Conservation (phyloP, 139 green algal genomes). For the Limnomonas spitsbergensis region DNA sequence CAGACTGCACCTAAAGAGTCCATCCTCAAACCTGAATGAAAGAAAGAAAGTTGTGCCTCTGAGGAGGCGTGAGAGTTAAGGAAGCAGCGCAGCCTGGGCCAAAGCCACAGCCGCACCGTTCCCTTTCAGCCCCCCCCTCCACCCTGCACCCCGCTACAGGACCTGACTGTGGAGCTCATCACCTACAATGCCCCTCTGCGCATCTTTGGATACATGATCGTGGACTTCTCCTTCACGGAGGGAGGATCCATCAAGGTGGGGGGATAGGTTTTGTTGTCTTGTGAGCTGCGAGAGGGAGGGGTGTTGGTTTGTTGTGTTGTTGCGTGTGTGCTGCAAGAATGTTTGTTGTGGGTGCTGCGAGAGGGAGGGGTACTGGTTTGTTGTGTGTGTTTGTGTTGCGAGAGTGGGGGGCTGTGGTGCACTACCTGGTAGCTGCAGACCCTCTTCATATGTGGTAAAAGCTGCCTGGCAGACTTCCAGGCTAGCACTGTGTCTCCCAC, state of each 20-base stretch:
- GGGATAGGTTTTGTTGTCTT: background rate
- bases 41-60: too few species aligned
- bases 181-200: conserved; percentile 82
- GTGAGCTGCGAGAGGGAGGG: background rate
- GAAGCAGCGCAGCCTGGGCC: too few species aligned
- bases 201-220: conserved; percentile 58
- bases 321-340: background rate
- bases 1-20: too few species aligned
- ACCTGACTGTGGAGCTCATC: conserved; percentile 62
- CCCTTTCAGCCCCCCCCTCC: too few species aligned
- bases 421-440: too few species aligned
- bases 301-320: background rate
- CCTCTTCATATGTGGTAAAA: too few species aligned
- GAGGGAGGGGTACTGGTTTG: background rate
- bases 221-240: conserved; percentile 61
- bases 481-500: too few species aligned
- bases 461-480: too few species aligned
- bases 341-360: background rate
- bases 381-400: background rate
- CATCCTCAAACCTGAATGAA: too few species aligned
- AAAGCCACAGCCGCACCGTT: too few species aligned
- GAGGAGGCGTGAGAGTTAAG: too few species aligned
- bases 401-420: too few species aligned
- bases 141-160: conserved; percentile 5
- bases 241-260: conserved; percentile 67